Base-by-base conservation (phyloP, 371 early-diverging fungal species). In the Rhizopus microsporus region DNA sequence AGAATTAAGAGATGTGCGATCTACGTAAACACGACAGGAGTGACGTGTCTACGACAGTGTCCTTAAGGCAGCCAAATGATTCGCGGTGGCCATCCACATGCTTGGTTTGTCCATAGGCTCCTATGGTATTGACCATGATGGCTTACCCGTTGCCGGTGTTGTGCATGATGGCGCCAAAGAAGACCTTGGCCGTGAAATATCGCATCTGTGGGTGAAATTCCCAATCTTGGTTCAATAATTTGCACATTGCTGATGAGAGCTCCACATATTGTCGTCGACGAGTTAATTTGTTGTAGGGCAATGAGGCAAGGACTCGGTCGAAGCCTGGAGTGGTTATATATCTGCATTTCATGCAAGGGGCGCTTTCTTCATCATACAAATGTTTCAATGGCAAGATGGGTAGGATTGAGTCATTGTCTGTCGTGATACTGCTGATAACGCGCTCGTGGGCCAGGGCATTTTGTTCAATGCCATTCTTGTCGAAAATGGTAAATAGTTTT, bases 91-190 rank as follows among this genome's bases (percentile, higher is more conserved):
- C 13, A 47, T 70, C 67, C 0, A 56, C 56, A 1, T 23, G 7
- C 15, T 35, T 48, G 2, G 51, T 66, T 33, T 57, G 17, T 3
- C 71, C 66, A 48, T 66, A 63, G 7, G 56, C 47, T 34, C 66
- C 71, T 0, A 66, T 54, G 2, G 65, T 66, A 56, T 71, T 66
- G 13, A 49, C 47, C 17, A 66, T 54, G n/a, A 61, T 46, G 5
- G 64, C 63, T 48, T 66, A 51, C 3, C 53, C 59, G 48, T 61
- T 62, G 1, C 5, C 29, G 13, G 37, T 49, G 51, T 71, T 71
- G 3, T 46, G 10, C 5, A 66, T 33, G n/a, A 61, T 52, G 13
- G 48, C 45, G 0, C 64, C 64, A 8, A 62, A 60, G 7, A 62
- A 44, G 5, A 56, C 15, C 40, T 51, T 51, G 9, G 62, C 58